Conservation (phyloP, 345 rosid species). For the Salix koriyanagi region DNA sequence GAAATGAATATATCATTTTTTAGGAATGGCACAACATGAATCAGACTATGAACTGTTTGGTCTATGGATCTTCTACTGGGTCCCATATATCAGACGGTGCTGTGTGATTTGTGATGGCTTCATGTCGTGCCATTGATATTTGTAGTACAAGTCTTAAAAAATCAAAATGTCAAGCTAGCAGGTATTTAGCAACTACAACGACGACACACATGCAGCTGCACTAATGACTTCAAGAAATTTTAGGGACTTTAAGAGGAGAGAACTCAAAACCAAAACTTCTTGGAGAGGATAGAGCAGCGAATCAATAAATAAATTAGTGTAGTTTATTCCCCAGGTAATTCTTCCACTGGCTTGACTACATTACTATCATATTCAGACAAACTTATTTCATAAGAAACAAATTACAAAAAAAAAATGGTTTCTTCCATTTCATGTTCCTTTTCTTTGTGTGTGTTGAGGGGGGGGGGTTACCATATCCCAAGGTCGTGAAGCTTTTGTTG, state of each 20-base stretch:
- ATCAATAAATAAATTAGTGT: not conserved
- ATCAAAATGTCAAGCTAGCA: not conserved
- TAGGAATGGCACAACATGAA: not conserved
- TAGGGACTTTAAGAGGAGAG: not conserved
- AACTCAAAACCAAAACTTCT: not conserved
- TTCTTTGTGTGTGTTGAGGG: not conserved
- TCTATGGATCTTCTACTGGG: not conserved
- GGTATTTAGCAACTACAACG: conserved; percentile 1
- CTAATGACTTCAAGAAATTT: not conserved
- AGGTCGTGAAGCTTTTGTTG: conserved; percentile 93
- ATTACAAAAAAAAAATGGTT: not conserved
- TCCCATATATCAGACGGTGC: not conserved
- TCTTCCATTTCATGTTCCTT: not conserved
- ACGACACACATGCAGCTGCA: not conserved
- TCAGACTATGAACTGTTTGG: not conserved
- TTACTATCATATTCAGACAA: not conserved
- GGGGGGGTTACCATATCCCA: conserved; percentile 67
- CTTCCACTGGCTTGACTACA: not conserved
- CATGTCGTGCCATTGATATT: not conserved
- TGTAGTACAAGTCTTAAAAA: not conserved
- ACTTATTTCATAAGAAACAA: not conserved
- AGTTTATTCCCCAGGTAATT: not conserved
- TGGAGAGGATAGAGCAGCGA: not conserved
- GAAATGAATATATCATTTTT: not conserved
- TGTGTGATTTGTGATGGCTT: not conserved